A percentile compares a stretch with the other conserved stretches of the same genome.
Evolutionary conservation across 2,329 filamentous ascomycete species (phyloP).

Genomic region (Nigrospora oryzae): DNA sequence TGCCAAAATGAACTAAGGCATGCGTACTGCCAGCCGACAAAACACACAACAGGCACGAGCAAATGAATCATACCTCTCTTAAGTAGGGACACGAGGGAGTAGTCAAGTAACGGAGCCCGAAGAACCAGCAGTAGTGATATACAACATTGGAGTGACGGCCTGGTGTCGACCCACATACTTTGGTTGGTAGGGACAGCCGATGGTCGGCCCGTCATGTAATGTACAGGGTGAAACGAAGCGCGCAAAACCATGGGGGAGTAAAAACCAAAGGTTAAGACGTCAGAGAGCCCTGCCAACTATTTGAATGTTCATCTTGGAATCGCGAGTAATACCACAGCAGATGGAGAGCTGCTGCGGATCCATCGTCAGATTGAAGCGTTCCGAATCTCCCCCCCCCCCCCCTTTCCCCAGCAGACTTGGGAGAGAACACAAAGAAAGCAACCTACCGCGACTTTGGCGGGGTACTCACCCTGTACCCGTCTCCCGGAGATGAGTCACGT

Average conservation of each 20-base stretch:
- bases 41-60: too few relatives aligned
- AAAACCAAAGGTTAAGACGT: slow-evolving; percentile 31
- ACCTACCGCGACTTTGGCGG: too few relatives aligned
- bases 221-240: slow-evolving; percentile 59
- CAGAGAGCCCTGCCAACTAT: slow-evolving; percentile 47
- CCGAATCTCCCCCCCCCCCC: slow-evolving; percentile 11
- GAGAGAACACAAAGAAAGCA: background rate
- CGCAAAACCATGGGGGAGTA: slow-evolving; percentile 32
- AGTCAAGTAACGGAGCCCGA: too few relatives aligned
- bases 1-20: slow-evolving; percentile 48
- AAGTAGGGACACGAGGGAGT: too few relatives aligned
- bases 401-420: background rate
- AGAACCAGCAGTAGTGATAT: too few relatives aligned
- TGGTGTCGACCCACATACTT: too few relatives aligned
- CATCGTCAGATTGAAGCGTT: slow-evolving; percentile 41
- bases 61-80: too few relatives aligned
- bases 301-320: slow-evolving; percentile 45
- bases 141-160: too few relatives aligned
- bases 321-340: slow-evolving; percentile 44
- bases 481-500: too few relatives aligned
- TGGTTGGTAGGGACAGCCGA: background rate
- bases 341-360: slow-evolving; percentile 43
- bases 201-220: slow-evolving; percentile 18
- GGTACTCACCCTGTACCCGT: too few relatives aligned
- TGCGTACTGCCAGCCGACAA: too few relatives aligned